Conservation (phyloP, 169 alveolate species). For the Theileria luwenshuni region DNA sequence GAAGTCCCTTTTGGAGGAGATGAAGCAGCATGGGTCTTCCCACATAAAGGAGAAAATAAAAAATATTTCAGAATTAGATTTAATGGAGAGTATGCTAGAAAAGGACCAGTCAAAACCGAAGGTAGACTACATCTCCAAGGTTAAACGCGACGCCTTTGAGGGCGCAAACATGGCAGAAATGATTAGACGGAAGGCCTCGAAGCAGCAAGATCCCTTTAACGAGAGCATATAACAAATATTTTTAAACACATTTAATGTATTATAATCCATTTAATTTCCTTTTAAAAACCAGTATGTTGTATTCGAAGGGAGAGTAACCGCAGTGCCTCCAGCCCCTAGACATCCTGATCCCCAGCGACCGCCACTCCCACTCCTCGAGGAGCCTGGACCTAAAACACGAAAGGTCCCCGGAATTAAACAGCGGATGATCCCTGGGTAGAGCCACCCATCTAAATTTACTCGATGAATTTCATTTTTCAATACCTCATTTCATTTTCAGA, state of each 20-base stretch:
- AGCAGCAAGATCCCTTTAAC: conserved; percentile 19
- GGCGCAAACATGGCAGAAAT: conserved; percentile 42
- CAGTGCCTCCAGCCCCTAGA: conserved; percentile 24
- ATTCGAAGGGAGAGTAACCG: conserved; percentile 26
- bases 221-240: conserved; percentile 15
- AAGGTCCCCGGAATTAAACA: conserved; percentile 7
- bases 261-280: conserved; percentile 4
- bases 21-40: conserved; percentile 42
- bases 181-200: conserved; percentile 28
- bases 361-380: conserved; percentile 11
- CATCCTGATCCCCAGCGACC: conserved; percentile 20
- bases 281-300: conserved; percentile 14
- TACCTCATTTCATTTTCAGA: conserved; percentile 27
- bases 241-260: conserved; percentile 11
- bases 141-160: conserved; percentile 46
- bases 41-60: conserved; percentile 41
- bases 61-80: conserved; percentile 44
- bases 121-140: conserved; percentile 23
- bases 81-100: conserved; percentile 10
- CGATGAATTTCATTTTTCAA: conserved; percentile 8
- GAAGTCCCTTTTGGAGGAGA: conserved; percentile 31
- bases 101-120: not conserved
- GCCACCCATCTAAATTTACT: conserved; percentile 34
- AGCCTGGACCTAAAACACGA: not conserved
- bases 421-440: conserved; percentile 29